A percentile compares a stretch with the other conserved stretches of the same genome.
Conservation (phyloP, 345 rosid genomes). For the Dipteronia sinensis region DNA sequence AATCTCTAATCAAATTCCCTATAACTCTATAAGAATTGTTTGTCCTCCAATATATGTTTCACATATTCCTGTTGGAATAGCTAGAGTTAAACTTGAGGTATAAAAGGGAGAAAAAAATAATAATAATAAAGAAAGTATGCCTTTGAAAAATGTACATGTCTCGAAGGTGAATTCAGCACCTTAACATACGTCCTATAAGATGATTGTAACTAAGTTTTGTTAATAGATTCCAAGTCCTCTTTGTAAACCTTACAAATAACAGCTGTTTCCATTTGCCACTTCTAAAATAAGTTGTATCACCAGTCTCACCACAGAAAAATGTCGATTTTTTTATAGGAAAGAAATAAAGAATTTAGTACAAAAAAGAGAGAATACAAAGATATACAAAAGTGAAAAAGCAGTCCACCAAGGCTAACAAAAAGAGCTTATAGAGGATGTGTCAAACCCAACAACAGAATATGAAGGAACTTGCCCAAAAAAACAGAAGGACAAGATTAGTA, state of each 20-base stretch:
- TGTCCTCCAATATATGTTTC: background rate
- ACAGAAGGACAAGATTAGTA: background rate
- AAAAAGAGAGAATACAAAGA: background rate
- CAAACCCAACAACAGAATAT: background rate
- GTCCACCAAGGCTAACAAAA: background rate
- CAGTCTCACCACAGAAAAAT: background rate
- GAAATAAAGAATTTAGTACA: background rate
- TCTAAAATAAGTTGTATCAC: background rate
- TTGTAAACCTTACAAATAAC: background rate
- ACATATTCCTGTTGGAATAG: background rate
- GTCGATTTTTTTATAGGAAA: background rate
- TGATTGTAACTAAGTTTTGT: background rate
- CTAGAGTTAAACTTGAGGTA: background rate
- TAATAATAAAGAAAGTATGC: background rate
- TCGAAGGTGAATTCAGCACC: background rate
- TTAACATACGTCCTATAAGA: background rate
- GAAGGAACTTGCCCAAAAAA: background rate
- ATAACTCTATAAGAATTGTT: background rate
- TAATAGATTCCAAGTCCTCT: background rate
- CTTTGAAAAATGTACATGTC: background rate
- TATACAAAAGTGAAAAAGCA: background rate
- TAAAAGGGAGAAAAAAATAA: background rate
- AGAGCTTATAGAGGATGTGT: too few species aligned
- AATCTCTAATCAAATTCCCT: background rate
- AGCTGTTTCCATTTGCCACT: background rate